Evolutionary conservation across 495 filamentous ascomycete genomes (phyloP).

Genomic region (Neurospora sp.): DNA sequence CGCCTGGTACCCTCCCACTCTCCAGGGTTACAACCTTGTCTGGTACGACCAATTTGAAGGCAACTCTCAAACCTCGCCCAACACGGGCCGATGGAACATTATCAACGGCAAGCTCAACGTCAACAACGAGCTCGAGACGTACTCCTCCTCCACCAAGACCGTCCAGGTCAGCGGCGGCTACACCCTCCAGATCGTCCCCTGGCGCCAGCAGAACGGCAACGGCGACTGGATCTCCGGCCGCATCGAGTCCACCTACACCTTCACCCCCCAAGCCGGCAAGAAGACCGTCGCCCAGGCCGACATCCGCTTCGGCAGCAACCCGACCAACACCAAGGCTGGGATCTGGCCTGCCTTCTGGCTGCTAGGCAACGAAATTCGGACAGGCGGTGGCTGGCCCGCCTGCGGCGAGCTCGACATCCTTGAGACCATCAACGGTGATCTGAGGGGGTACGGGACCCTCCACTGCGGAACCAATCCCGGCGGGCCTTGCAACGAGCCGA

Average conservation of each 20-base stretch:
- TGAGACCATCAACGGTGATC: slow-evolving; percentile 36
- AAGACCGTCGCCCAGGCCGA: slow-evolving; percentile 31
- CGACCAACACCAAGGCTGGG: slow-evolving; percentile 29
- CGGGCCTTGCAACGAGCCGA: slow-evolving; percentile 38
- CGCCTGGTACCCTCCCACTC: slow-evolving; percentile 22
- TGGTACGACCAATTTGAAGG: slow-evolving; percentile 34
- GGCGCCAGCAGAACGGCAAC: slow-evolving; percentile 14
- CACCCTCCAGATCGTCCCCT: slow-evolving; percentile 38
- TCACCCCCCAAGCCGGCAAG: slow-evolving; percentile 28
- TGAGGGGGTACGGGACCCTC: slow-evolving; percentile 35
- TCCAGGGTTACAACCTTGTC: slow-evolving; percentile 21
- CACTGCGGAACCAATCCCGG: slow-evolving; percentile 34
- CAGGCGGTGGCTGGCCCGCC: slow-evolving; percentile 32
- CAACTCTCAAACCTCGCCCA: slow-evolving; percentile 14
- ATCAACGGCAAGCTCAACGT: slow-evolving; percentile 22
- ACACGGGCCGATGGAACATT: slow-evolving; percentile 33
- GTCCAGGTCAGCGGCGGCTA: slow-evolving; percentile 32
- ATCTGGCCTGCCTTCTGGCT: slow-evolving; percentile 48
- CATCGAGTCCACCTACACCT: slow-evolving; percentile 35
- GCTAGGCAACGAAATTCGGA: slow-evolving; percentile 32
- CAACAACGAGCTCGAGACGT: slow-evolving; percentile 37
- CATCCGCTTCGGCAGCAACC: slow-evolving; percentile 33
- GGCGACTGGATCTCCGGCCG: slow-evolving; percentile 39
- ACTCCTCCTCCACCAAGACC: slow-evolving; percentile 24
- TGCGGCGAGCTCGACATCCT: slow-evolving; percentile 44